Percentiles rank a stretch among this genome's conserved stretches.
Conservation (phyloP, 2,329 filamentous ascomycete genomes). For the Hypoxylon sp. region DNA sequence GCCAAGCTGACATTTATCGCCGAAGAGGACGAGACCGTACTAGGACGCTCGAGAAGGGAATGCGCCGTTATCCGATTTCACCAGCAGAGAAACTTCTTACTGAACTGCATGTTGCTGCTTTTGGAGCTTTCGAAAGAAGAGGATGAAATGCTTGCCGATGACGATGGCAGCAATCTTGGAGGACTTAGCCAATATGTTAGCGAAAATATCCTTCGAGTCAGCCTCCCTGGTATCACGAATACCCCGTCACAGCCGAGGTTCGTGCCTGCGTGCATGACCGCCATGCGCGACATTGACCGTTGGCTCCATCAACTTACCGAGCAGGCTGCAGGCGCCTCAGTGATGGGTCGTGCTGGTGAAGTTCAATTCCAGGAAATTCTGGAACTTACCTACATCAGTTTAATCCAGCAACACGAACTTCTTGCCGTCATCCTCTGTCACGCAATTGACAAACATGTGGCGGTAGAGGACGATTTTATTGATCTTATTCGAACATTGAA, state of each 20-base stretch:
- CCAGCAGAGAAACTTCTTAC: conserved; percentile 79
- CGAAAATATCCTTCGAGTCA: conserved; percentile 63
- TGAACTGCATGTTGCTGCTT: conserved; percentile 84
- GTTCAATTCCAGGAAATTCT: conserved; percentile 76
- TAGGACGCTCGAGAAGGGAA: conserved; percentile 78
- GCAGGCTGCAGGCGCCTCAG: conserved; percentile 75
- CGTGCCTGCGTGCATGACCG: conserved; percentile 76
- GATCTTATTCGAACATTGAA: conserved; percentile 74
- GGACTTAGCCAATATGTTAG: conserved; percentile 64
- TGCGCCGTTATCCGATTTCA: conserved; percentile 89
- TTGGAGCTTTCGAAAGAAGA: conserved; percentile 73
- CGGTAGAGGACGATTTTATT: conserved; percentile 75
- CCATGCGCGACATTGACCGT: conserved; percentile 78
- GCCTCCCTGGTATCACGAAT: conserved; percentile 54
- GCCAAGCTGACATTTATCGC: conserved; percentile 79
- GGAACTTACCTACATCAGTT: conserved; percentile 79
- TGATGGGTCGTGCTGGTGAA: conserved; percentile 71
- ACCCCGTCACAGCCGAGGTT: conserved; percentile 64
- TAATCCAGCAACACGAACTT: conserved; percentile 89
- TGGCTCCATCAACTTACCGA: conserved; percentile 82
- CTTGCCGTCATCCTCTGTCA: conserved; percentile 82
- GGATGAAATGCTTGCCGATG: conserved; percentile 62
- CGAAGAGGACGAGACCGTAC: conserved; percentile 70
- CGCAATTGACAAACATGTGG: conserved; percentile 78
- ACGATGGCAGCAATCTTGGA: conserved; percentile 59